Conservation (phyloP, 805 yeast genomes). For the Candida orba region DNA sequence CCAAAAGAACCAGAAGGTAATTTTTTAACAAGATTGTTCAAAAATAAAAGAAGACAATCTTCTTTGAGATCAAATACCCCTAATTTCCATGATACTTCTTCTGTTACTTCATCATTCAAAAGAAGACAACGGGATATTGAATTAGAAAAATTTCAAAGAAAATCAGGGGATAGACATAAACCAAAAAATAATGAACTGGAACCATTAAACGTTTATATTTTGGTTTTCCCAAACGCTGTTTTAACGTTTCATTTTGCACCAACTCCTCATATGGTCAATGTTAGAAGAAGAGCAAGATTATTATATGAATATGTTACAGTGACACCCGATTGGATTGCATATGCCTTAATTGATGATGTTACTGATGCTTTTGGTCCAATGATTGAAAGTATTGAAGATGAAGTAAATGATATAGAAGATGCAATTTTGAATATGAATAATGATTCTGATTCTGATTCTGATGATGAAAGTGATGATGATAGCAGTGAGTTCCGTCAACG, state of each 20-base stretch:
- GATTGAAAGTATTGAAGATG: conserved; percentile 90
- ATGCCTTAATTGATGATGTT: conserved; percentile 92
- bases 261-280: conserved; percentile 93
- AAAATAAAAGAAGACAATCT: conserved; percentile 11
- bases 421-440: conserved; percentile 80
- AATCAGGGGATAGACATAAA: conserved; percentile 37
- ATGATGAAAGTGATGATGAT: conserved; percentile 30
- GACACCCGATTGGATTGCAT: conserved; percentile 94
- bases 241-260: conserved; percentile 88
- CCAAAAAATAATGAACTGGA: conserved; percentile 54
- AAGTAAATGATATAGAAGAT: conserved; percentile 91
- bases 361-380: conserved; percentile 97
- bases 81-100: conserved; percentile 5
- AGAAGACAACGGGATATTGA: conserved; percentile 27
- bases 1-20: conserved; percentile 3
- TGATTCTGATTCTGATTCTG: conserved; percentile 25
- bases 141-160: conserved; percentile 32
- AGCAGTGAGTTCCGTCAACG: conserved; percentile 7
- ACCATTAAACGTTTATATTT: conserved; percentile 79
- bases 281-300: conserved; percentile 84
- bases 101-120: conserved; percentile 22
- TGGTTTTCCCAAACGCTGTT: conserved; percentile 57
- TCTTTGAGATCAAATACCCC: conserved; percentile 7
- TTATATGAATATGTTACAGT: conserved; percentile 84
- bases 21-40: conserved; percentile 10